phyloP scores from a whole-genome alignment of 23 red algal genomes.

The Cyanidiococcus yangmingshanensis region DNA sequence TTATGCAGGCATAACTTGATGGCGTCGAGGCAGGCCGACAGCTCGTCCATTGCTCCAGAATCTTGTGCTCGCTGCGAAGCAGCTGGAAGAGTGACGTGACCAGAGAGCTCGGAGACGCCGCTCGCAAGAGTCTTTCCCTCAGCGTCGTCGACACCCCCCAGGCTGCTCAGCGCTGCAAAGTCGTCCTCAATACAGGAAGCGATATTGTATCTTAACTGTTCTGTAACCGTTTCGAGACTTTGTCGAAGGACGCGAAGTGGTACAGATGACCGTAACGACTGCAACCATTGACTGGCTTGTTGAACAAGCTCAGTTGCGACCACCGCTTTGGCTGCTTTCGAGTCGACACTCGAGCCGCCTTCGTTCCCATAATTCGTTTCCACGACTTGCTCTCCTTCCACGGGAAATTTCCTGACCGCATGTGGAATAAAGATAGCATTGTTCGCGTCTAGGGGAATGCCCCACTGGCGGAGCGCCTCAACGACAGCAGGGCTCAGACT shows the following conservation, averaged over 20 bases:
- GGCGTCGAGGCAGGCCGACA: background rate
- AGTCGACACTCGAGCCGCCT: too few species aligned
- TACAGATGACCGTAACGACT: background rate
- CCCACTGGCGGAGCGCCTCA: background rate
- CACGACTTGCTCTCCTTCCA: too few species aligned
- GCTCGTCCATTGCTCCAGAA: background rate
- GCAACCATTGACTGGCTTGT: background rate
- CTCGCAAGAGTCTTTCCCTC: too few species aligned
- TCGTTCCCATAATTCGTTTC: too few species aligned
- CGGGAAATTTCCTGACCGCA: too few species aligned
- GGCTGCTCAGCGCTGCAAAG: background rate
- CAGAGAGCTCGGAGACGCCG: too few species aligned
- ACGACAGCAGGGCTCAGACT: too few species aligned
- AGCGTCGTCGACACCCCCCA: background rate
- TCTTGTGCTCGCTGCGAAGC: background rate
- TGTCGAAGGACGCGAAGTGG: background rate
- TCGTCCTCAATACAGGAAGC: background rate
- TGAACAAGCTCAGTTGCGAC: background rate
- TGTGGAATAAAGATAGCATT: background rate
- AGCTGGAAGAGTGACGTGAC: background rate
- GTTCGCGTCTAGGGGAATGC: background rate
- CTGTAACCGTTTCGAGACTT: background rate
- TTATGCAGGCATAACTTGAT: background rate
- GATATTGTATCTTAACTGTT: background rate
- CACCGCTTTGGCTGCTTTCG: background rate